Evolutionary conservation across 129 eudicot genomes (phyloP), one percentile per base, ranked within the genome.

Genomic region (Logfia minima): DNA sequence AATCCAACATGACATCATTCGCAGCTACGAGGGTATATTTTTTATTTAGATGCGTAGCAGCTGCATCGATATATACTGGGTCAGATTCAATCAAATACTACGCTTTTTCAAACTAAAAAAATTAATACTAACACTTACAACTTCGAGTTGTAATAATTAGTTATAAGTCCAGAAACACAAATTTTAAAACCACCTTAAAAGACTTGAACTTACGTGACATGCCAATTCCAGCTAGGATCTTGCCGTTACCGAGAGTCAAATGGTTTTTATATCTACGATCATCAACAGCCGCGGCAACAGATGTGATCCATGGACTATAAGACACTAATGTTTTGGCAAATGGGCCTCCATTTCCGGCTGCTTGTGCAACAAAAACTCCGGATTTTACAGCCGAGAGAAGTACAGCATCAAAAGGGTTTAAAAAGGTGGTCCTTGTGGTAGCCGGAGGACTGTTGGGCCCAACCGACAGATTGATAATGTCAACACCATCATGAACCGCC

Each of bases 401-500:
- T 68, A 86, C 88, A 34, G 96, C 97, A 79, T 91, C 97, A 41
- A 94, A 94, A 37, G 97, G 97, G 79, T 94, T 94, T 79, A 94
- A 78, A 76, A 89, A 94, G 22, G 99, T 91, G 32, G 92, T 91
- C 84, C 88, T 87, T 56, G 99, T 94, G 77, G 93, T 87, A 34
- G 99, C 96, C 6, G 97, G 97, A 52, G 98, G 98, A 81, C 98
- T 89, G 72, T 94, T 94, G 10, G 98, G 96, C 13, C 98, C 97
- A 41, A 93, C 97, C 4, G 98, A 93, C 70, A 93, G 98, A 77
- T 93, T 93, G 29, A 93, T 68, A 70, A 91, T 89, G 86, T 94
- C 98, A 18, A 94, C 98, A 70, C 98, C 98, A 77, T 94, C 98
- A 79, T 89, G 96, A 80, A 91, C 98, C 52, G 98, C 96, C 96